phyloP scores from a whole-genome alignment of 2,329 filamentous ascomycete species.

The Colletotrichum sp. region DNA sequence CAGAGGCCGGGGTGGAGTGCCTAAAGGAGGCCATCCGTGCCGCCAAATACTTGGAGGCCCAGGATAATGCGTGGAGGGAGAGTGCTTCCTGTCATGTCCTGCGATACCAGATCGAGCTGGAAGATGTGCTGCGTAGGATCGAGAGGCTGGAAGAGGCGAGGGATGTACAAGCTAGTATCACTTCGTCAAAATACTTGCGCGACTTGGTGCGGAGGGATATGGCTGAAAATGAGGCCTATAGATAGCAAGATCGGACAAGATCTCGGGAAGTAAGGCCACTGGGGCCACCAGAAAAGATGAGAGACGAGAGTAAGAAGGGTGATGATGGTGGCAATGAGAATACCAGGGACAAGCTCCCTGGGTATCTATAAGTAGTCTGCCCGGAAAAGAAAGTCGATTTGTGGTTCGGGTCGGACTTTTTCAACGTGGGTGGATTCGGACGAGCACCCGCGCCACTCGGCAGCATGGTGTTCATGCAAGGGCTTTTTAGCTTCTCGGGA shows the following conservation, averaged over 20 bases:
- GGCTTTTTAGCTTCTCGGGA: background rate
- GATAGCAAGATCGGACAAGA: background rate
- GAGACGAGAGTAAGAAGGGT: background rate
- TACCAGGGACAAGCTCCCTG: background rate
- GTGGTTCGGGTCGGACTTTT: background rate
- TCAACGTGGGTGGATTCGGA: background rate
- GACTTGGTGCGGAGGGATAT: background rate
- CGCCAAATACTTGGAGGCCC: background rate
- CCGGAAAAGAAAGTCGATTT: background rate
- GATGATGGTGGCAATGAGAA: background rate
- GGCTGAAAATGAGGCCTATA: background rate
- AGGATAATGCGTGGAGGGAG: background rate
- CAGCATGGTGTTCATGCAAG: background rate
- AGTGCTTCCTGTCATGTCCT: background rate
- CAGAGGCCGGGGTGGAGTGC: background rate
- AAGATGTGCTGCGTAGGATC: background rate
- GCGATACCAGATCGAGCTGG: background rate
- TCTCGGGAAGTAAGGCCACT: background rate
- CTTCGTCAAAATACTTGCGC: background rate
- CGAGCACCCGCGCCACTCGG: background rate
- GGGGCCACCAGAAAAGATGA: background rate
- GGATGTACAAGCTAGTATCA: background rate
- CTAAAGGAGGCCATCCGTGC: background rate
- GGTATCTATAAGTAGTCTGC: background rate
- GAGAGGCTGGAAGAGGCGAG: background rate